Percentiles rank a stretch among this genome's conserved stretches.
Evolutionary conservation across 257 asterid species (phyloP).

Genomic region (Scutellaria baicalensis): DNA sequence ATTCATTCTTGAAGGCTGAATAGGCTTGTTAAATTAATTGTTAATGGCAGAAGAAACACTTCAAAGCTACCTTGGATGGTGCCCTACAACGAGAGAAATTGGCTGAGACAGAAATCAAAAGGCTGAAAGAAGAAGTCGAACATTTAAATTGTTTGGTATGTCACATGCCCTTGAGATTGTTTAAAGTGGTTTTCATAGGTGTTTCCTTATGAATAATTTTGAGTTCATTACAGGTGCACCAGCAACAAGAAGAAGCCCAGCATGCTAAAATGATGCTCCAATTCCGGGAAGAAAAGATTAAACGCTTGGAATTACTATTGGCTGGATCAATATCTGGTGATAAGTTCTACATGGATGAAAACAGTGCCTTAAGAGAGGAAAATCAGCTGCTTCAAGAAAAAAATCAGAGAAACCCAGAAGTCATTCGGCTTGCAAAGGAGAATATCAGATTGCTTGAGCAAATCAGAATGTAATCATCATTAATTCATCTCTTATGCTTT

Average conservation of each 20-base stretch:
- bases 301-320: slow-evolving; percentile 40
- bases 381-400: slow-evolving; percentile 40
- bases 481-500: background rate
- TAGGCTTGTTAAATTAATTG: slow-evolving; percentile 9
- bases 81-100: slow-evolving; percentile 42
- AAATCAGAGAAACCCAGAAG: slow-evolving; percentile 36
- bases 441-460: slow-evolving; percentile 43
- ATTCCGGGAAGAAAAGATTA: slow-evolving; percentile 51
- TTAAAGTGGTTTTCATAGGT: background rate
- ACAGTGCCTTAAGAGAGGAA: slow-evolving; percentile 48
- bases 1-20: slow-evolving; percentile 5
- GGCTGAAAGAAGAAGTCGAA: slow-evolving; percentile 48
- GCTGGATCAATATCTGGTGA: slow-evolving; percentile 47
- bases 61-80: slow-evolving; percentile 38
- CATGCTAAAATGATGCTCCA: slow-evolving; percentile 42
- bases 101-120: slow-evolving; percentile 44
- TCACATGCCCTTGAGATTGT: background rate
- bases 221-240: slow-evolving; percentile 39
- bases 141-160: slow-evolving; percentile 44
- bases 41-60: slow-evolving; percentile 41
- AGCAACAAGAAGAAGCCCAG: slow-evolving; percentile 46
- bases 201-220: slow-evolving; percentile 6
- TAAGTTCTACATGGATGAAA: slow-evolving; percentile 40
- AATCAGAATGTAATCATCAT: slow-evolving; percentile 36
- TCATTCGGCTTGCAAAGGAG: slow-evolving; percentile 32